Conservation (phyloP, 345 rosid species). For the Noccaea caerulescens region DNA sequence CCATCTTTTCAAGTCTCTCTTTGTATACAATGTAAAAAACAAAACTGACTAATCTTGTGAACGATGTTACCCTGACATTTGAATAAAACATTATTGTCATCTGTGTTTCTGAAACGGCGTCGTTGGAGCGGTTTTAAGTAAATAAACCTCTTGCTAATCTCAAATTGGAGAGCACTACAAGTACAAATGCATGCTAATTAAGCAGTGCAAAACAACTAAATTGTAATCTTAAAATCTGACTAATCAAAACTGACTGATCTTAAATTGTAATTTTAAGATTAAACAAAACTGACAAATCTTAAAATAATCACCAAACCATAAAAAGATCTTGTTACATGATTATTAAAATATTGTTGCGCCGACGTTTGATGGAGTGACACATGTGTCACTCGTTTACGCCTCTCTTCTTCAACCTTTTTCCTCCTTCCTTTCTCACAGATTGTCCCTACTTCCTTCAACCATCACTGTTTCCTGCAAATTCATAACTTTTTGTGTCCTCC, state of each 20-base stretch:
- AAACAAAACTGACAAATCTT: too few species aligned
- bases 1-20: not conserved
- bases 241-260: too few species aligned
- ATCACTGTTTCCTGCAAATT: slow-evolving; percentile 19
- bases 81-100: too few species aligned
- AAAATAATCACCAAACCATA: slow-evolving; percentile 18
- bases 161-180: too few species aligned
- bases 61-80: too few species aligned
- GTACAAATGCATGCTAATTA: too few species aligned
- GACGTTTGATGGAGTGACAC: slow-evolving; percentile 36
- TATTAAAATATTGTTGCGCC: slow-evolving; percentile 18
- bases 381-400: slow-evolving; percentile 33
- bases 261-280: too few species aligned
- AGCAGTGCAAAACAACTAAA: too few species aligned
- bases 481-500: not conserved
- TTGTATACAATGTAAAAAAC: slow-evolving; percentile 8
- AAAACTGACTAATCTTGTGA: not conserved
- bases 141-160: too few species aligned
- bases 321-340: not conserved
- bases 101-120: too few species aligned
- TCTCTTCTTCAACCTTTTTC: slow-evolving; percentile 28
- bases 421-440: slow-evolving; percentile 17
- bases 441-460: slow-evolving; percentile 27
- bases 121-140: too few species aligned
- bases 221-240: not conserved